Conservation (phyloP, 805 yeast species). For the Saccharomycopsis malanga region DNA sequence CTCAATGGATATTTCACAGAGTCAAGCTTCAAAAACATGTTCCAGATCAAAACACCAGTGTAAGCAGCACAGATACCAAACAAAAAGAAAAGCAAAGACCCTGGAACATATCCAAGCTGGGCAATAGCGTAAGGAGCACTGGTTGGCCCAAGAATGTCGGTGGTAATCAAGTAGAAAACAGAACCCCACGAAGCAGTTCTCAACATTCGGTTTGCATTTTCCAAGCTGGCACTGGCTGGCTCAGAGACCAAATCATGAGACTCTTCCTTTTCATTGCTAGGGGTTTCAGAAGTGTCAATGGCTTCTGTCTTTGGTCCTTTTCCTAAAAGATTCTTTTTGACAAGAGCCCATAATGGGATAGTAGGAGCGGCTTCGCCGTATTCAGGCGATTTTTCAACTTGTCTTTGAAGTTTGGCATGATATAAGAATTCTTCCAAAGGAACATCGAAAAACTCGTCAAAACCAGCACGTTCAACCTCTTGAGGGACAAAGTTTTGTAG, state of each 20-base stretch:
- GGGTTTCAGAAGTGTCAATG: background rate
- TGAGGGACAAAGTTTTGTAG: background rate
- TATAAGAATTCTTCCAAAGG: conserved; percentile 7
- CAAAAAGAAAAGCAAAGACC: conserved; percentile 34
- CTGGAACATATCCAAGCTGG: conserved; percentile 40
- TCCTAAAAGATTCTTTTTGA: conserved; percentile 5
- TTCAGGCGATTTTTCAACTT: conserved; percentile 3
- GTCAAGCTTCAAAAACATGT: conserved; percentile 32
- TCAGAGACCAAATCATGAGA: background rate
- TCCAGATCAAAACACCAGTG: conserved; percentile 36
- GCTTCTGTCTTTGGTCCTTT: conserved; percentile 1
- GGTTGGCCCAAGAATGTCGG: conserved; percentile 42
- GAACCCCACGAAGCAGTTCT: conserved; percentile 22
- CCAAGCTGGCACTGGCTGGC: background rate
- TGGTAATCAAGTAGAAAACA: conserved; percentile 41
- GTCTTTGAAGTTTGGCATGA: conserved; percentile 11
- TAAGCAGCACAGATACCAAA: conserved; percentile 38
- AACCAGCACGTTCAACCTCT: background rate
- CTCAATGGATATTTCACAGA: conserved; percentile 38
- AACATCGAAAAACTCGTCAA: conserved; percentile 1
- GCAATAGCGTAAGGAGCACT: conserved; percentile 41
- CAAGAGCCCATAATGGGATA: conserved; percentile 5
- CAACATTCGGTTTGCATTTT: conserved; percentile 10
- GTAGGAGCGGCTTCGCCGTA: conserved; percentile 15
- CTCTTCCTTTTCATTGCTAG: background rate